These are phyloP conservation scores for Phyllachora maydis DNA, from an alignment of 2,329 filamentous ascomycete species.

Conservation along the genomic window DNA sequence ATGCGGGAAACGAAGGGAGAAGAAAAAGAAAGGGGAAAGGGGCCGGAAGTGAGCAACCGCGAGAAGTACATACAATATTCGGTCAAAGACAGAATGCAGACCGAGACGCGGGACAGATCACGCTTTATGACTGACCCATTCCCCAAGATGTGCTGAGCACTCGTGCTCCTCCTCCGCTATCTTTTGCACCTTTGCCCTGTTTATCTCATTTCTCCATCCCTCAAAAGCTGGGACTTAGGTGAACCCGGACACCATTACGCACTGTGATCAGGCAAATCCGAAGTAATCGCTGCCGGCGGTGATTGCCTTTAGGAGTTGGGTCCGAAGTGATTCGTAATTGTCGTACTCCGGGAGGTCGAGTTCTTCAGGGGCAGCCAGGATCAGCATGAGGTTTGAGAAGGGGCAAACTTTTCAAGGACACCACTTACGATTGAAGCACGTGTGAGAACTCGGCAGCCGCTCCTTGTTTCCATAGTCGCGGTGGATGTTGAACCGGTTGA, in stretches of 20 bases:
- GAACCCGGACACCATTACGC: too few relatives aligned
- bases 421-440: conserved; percentile 94
- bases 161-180: neutral
- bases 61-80: too few relatives aligned
- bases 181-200: too few relatives aligned
- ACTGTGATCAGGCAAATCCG: conserved; percentile 78
- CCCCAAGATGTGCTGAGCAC: too few relatives aligned
- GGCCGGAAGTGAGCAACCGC: too few relatives aligned
- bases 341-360: conserved; percentile 97
- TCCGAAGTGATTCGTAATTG: conserved; percentile 74
- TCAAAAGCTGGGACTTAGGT: too few relatives aligned
- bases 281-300: conserved; percentile 97
- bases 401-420: neutral
- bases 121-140: too few relatives aligned
- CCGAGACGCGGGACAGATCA: too few relatives aligned
- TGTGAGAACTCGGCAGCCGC: conserved; percentile 86
- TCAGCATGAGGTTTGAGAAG: neutral
- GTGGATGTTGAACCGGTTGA: conserved; percentile 97
- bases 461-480: conserved; percentile 95
- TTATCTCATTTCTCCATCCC: too few relatives aligned
- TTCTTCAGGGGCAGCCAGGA: conserved; percentile 30
- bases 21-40: too few relatives aligned
- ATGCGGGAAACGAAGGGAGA: too few relatives aligned
- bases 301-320: conserved; percentile 83
- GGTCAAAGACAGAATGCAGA: too few relatives aligned